Evolutionary conservation across 208 protist species (phyloP).

Genomic region (Leishmania mexicana): DNA sequence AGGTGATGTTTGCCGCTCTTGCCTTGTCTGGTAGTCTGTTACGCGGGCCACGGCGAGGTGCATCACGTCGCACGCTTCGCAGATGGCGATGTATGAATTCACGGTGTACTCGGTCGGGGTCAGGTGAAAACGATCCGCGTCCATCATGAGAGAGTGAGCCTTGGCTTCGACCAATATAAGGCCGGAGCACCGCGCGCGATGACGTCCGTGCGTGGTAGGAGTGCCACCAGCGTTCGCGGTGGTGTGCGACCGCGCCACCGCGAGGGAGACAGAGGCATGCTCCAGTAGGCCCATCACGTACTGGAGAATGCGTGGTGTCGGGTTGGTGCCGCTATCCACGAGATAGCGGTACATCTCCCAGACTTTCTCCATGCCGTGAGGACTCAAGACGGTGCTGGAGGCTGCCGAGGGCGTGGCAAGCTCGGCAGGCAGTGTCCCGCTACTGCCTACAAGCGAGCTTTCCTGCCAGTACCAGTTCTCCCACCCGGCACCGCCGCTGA

Average conservation of each 20-base stretch:
- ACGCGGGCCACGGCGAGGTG: slow-evolving; percentile 78
- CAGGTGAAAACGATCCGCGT: slow-evolving; percentile 74
- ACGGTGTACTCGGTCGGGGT: slow-evolving; percentile 77
- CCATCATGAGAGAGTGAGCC: slow-evolving; percentile 82
- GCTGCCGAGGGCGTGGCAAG: slow-evolving; percentile 39
- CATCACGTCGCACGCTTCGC: slow-evolving; percentile 61
- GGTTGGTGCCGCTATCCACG: slow-evolving; percentile 85
- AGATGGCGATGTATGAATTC: slow-evolving; percentile 72
- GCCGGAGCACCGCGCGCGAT: slow-evolving; percentile 12
- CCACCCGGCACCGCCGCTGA: slow-evolving; percentile 9
- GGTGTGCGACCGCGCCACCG: slow-evolving; percentile 6
- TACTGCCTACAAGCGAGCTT: background rate
- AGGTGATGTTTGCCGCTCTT: slow-evolving; percentile 61
- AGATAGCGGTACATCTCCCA: slow-evolving; percentile 84
- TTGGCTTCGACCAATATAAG: slow-evolving; percentile 60
- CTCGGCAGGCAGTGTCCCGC: slow-evolving; percentile 44
- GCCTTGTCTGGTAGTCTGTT: slow-evolving; percentile 71
- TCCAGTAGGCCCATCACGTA: slow-evolving; percentile 82
- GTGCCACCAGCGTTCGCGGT: background rate
- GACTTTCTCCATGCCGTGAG: slow-evolving; percentile 43
- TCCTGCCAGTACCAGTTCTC: slow-evolving; percentile 10
- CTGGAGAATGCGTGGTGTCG: slow-evolving; percentile 63
- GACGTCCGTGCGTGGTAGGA: background rate
- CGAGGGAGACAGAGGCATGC: slow-evolving; percentile 29
- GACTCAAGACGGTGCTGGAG: slow-evolving; percentile 42